A percentile compares a stretch with the other conserved stretches of the same genome.
phyloP scores from a whole-genome alignment of 306 rosid genomes.

The Biancaea sappan region DNA sequence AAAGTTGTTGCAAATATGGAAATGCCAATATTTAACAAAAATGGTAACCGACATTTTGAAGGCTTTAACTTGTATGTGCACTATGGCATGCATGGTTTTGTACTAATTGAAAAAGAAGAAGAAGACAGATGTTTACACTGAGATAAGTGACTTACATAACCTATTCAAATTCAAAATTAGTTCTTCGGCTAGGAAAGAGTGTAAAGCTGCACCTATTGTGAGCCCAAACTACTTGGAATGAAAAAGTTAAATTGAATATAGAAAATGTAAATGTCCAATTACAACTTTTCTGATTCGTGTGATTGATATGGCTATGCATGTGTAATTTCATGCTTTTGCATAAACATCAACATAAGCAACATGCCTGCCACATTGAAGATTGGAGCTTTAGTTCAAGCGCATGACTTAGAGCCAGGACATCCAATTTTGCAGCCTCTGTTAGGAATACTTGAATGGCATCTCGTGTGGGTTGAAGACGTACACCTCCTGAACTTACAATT shows the following conservation, averaged over 20 bases:
- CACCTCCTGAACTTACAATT: slow-evolving; percentile 90
- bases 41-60: background rate
- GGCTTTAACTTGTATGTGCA: slow-evolving; percentile 9
- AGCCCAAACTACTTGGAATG: slow-evolving; percentile 18
- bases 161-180: background rate
- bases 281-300: background rate
- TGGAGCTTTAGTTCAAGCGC: too few relatives aligned
- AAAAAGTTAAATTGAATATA: background rate
- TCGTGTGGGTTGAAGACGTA: slow-evolving; percentile 93
- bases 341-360: slow-evolving; percentile 40
- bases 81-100: background rate
- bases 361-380: too few relatives aligned
- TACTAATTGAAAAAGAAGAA: background rate
- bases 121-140: background rate
- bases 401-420: too few relatives aligned
- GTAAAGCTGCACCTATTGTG: slow-evolving; percentile 6
- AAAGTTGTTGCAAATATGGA: slow-evolving; percentile 17
- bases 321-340: slow-evolving; percentile 19
- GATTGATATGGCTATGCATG: slow-evolving; percentile 19
- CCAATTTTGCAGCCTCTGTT: too few relatives aligned
- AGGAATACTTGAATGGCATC: too few relatives aligned
- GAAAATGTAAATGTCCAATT: background rate
- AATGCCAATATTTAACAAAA: slow-evolving; percentile 16
- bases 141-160: background rate
- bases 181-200: slow-evolving; percentile 8